Conservation (phyloP, 192 early-diverging fungal species). For the Coemansia sp. region DNA sequence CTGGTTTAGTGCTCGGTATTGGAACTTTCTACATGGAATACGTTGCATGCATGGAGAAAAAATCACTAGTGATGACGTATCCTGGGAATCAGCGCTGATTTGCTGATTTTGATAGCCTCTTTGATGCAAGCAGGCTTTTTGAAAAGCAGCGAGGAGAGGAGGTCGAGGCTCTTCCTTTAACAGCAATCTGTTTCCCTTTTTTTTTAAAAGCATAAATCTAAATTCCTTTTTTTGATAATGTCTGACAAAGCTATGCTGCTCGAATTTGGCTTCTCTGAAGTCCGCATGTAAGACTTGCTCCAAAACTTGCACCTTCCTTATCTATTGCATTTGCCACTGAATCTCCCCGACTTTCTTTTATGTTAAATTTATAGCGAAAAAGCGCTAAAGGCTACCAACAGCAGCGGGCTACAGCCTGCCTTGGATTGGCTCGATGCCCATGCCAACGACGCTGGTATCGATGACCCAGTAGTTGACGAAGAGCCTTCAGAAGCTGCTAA, state of each 20-base stretch:
- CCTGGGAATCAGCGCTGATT: too few relatives aligned
- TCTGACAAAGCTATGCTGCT: conserved; percentile 38
- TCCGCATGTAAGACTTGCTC: conserved; percentile 36
- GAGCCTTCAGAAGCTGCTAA: neutral
- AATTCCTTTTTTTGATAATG: conserved; percentile 4
- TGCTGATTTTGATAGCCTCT: neutral
- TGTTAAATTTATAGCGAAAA: conserved; percentile 33
- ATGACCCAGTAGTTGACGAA: conserved; percentile 7
- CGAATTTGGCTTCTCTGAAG: conserved; percentile 45
- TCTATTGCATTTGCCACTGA: neutral
- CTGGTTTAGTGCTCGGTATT: neutral
- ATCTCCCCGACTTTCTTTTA: neutral
- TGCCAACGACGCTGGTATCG: conserved; percentile 24
- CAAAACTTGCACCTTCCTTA: neutral
- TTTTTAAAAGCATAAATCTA: neutral
- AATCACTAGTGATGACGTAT: too few relatives aligned
- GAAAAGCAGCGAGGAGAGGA: too few relatives aligned
- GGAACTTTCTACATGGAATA: neutral
- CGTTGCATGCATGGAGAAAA: too few relatives aligned
- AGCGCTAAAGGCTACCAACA: conserved; percentile 42
- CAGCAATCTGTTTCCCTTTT: neutral
- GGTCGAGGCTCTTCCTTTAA: neutral
- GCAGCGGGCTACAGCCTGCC: conserved; percentile 42
- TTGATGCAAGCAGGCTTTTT: neutral
- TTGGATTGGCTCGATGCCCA: conserved; percentile 52